Evolutionary conservation across 192 early-diverging fungal genomes (phyloP).

Genomic region (Coemansia sp.): DNA sequence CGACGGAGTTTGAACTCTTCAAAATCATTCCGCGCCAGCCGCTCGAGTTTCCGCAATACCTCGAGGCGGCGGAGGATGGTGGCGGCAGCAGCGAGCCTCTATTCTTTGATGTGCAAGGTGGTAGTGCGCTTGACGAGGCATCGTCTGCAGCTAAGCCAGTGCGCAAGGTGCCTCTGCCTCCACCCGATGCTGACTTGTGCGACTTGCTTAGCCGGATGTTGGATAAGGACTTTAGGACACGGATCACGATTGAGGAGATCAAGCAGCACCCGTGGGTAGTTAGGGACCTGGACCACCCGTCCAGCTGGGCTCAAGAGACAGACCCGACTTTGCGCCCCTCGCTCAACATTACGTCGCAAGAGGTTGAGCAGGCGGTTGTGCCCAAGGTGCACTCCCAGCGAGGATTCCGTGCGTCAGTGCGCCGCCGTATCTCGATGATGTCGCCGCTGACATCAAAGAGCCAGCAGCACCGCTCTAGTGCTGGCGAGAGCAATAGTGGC

Average conservation of each 20-base stretch:
- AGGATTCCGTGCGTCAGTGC: constrained; percentile 45
- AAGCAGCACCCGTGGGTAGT: constrained; percentile 93
- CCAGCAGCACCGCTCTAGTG: constrained; percentile 3
- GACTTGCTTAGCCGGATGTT: constrained; percentile 75
- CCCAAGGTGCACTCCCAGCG: constrained; percentile 40
- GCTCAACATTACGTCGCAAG: constrained; percentile 78
- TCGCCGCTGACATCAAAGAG: constrained; percentile 16
- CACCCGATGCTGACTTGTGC: constrained; percentile 59
- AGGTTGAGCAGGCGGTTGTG: constrained; percentile 61
- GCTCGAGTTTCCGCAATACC: constrained; percentile 55
- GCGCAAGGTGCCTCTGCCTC: constrained; percentile 20
- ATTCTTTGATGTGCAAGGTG: constrained; percentile 3
- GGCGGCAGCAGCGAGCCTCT: constrained; percentile 4
- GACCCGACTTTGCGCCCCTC: constrained; percentile 68
- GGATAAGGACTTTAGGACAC: constrained; percentile 80
- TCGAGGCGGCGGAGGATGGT: constrained; percentile 17
- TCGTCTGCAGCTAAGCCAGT: background rate
- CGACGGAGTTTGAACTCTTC: constrained; percentile 95
- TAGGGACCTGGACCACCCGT: constrained; percentile 61
- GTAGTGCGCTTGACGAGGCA: background rate
- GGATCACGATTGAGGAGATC: constrained; percentile 85
- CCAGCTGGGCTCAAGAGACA: constrained; percentile 74
- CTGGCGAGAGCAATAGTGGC: background rate
- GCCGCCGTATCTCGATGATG: constrained; percentile 49
- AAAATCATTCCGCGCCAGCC: constrained; percentile 78